Percentiles rank a stretch among this genome's conserved stretches.
Evolutionary conservation across 371 early-diverging fungal genomes (phyloP).

Genomic region (Saksenaea oblongispora): DNA sequence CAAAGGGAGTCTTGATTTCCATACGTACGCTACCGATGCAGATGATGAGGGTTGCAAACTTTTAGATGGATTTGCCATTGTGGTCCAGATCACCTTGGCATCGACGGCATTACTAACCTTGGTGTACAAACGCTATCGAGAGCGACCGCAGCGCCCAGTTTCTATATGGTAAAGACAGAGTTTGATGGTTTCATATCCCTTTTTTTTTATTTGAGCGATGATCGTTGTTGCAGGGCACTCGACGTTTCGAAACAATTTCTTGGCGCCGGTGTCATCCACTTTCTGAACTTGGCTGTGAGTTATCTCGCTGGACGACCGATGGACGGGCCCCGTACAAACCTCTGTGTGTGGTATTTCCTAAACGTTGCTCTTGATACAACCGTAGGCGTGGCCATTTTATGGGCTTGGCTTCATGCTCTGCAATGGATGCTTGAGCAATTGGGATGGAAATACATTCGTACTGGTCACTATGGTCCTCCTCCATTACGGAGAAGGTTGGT

Average conservation of each 20-base stretch:
- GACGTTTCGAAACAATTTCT: constrained; percentile 68
- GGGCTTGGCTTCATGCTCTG: constrained; percentile 35
- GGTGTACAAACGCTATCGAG: constrained; percentile 57
- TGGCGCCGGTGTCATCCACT: constrained; percentile 61
- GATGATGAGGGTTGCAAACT: constrained; percentile 45
- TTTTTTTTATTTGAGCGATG: not conserved
- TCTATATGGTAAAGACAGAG: constrained; percentile 48
- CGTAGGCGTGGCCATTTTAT: constrained; percentile 61
- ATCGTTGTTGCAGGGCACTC: constrained; percentile 42
- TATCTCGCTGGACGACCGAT: constrained; percentile 42
- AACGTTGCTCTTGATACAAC: constrained; percentile 67
- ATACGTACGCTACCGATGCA: not conserved
- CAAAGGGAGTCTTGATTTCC: not conserved
- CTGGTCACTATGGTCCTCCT: constrained; percentile 29
- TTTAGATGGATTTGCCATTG: constrained; percentile 61
- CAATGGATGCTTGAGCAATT: constrained; percentile 14
- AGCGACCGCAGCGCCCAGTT: constrained; percentile 62
- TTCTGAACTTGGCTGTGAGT: constrained; percentile 57
- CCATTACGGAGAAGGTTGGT: constrained; percentile 16
- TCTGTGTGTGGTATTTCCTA: constrained; percentile 67
- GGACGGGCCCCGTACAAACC: constrained; percentile 42
- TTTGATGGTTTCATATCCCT: not conserved
- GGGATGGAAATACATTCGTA: constrained; percentile 9
- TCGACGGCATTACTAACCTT: constrained; percentile 57
- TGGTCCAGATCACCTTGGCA: constrained; percentile 57